These are phyloP conservation scores for Neonectria neomacrospora DNA, from an alignment of 2,329 filamentous ascomycete species.

Conservation along the genomic window DNA sequence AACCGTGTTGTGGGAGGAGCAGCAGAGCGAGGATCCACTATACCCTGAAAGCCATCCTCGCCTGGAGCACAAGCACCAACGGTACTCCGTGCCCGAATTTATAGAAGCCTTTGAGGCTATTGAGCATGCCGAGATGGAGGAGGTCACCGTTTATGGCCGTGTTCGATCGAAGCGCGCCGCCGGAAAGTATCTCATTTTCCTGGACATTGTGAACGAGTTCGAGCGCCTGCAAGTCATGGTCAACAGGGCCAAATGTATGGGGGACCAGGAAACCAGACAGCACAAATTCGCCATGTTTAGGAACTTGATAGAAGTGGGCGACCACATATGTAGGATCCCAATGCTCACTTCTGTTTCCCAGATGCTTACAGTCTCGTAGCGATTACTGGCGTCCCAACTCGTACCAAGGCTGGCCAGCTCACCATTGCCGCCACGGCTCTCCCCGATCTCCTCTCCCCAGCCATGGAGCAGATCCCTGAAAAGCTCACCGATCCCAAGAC, in stretches of 20 bases:
- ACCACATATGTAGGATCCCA: conserved; percentile 78
- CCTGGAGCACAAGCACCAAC: conserved; percentile 41
- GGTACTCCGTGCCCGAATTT: conserved; percentile 51
- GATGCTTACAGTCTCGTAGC: conserved; percentile 58
- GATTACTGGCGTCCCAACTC: conserved; percentile 75
- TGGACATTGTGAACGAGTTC: conserved; percentile 81
- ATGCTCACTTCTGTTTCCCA: conserved; percentile 32
- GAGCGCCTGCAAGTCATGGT: conserved; percentile 80
- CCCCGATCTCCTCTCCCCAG: conserved; percentile 79
- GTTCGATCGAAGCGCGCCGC: conserved; percentile 76
- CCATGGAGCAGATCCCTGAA: conserved; percentile 81
- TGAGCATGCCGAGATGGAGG: conserved; percentile 39
- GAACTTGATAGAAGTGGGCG: conserved; percentile 79
- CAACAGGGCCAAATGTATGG: conserved; percentile 66
- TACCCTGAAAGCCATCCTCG: conserved; percentile 52
- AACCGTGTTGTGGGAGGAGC: conserved; percentile 47
- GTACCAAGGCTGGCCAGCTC: conserved; percentile 78
- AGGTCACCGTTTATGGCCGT: conserved; percentile 66
- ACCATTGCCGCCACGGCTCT: conserved; percentile 76
- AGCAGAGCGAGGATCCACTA: conserved; percentile 49
- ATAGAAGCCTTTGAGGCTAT: conserved; percentile 45
- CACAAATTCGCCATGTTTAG: conserved; percentile 68
- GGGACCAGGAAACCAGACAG: conserved; percentile 48
- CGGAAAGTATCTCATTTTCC: conserved; percentile 83
- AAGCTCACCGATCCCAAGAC: conserved; percentile 77